Percentiles rank a stretch among this genome's conserved stretches.
Conservation (phyloP, 345 rosid genomes). For the Pugionium cornutum region DNA sequence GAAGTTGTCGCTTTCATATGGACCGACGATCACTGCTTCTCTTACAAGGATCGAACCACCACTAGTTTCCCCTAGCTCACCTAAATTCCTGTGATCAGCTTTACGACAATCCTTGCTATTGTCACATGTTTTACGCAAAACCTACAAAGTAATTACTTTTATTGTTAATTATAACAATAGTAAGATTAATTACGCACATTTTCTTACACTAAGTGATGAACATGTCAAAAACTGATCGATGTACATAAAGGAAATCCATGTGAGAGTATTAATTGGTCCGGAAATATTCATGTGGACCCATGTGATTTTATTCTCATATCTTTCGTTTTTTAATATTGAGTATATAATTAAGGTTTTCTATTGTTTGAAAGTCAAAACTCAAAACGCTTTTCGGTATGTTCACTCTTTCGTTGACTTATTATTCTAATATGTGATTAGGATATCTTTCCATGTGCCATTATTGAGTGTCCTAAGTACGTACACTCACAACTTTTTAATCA, state of each 20-base stretch:
- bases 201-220: background rate
- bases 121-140: slow-evolving; percentile 42
- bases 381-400: background rate
- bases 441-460: slow-evolving; percentile 25
- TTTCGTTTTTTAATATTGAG: background rate
- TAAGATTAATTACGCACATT: background rate
- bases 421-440: background rate
- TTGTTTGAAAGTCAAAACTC: background rate
- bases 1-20: slow-evolving; percentile 48
- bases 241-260: slow-evolving; percentile 13
- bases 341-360: background rate
- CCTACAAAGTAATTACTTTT: slow-evolving; percentile 36
- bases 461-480: slow-evolving; percentile 11
- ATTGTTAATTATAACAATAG: background rate
- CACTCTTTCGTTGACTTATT: slow-evolving; percentile 19
- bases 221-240: background rate
- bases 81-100: slow-evolving; percentile 39
- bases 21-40: slow-evolving; percentile 51
- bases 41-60: slow-evolving; percentile 47
- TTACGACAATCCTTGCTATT: slow-evolving; percentile 34
- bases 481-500: background rate
- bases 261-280: slow-evolving; percentile 25
- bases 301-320: slow-evolving; percentile 24
- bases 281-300: slow-evolving; percentile 30
- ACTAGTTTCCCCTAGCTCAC: slow-evolving; percentile 36